Percentiles rank a stretch among this genome's conserved stretches.
Evolutionary conservation across 2,329 filamentous ascomycete genomes (phyloP).

Genomic region (Microdochium nivale): DNA sequence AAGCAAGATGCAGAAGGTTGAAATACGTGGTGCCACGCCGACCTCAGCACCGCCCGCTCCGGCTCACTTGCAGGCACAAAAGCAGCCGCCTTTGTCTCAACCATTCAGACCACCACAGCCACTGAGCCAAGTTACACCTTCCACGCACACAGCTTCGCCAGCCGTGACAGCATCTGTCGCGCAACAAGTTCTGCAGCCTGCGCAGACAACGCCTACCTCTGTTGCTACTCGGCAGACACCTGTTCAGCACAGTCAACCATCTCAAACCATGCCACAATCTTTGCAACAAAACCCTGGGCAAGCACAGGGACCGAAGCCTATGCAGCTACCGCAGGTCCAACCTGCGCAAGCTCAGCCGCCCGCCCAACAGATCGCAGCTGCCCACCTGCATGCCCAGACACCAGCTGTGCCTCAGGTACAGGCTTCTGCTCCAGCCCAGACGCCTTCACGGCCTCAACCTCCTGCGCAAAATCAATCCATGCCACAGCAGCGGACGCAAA

Average conservation of each 20-base stretch:
- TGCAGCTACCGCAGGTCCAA: neutral
- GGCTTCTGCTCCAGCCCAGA: neutral
- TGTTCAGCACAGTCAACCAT: neutral
- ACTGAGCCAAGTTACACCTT: neutral
- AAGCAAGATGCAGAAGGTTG: conserved; percentile 5
- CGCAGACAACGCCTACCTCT: neutral
- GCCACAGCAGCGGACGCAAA: neutral
- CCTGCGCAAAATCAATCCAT: neutral
- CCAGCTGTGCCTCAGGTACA: neutral
- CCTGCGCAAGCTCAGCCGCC: neutral
- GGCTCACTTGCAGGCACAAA: neutral
- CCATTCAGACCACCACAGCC: neutral
- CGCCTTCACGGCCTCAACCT: neutral
- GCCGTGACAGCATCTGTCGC: neutral
- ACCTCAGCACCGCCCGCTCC: neutral
- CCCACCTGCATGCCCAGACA: neutral
- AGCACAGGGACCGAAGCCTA: neutral
- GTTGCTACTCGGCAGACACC: neutral
- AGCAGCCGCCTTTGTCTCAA: neutral
- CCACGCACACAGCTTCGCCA: neutral
- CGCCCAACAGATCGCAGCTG: neutral
- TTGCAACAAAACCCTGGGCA: neutral
- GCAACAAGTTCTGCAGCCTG: neutral
- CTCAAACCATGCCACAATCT: neutral
- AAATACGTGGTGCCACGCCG: neutral